Base-by-base conservation (phyloP, 257 asterid species). In the Solanum peruvianum region DNA sequence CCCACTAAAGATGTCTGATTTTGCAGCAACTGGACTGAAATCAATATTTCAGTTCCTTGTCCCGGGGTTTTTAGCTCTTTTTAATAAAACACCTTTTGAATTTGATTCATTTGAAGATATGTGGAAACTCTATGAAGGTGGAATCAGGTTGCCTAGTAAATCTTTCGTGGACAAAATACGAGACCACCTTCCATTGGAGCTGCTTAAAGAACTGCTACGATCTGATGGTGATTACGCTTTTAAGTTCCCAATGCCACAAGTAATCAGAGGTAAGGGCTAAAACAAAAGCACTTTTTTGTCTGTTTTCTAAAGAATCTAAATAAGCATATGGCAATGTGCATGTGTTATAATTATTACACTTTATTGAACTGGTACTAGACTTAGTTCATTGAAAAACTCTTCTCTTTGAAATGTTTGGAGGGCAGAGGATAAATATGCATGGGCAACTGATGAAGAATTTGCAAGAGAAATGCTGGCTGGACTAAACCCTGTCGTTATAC, bases 401-500 rank as follows among this genome's bases (percentile, higher is more conserved):
- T 72, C 49, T 35, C 29, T 35, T 72, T 37, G 16, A 72, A 72
- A 52, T 85, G 42, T 9, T 77, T 85, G 56, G 77, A 45, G 3
- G 80, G 21, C 89, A 94, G 96, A 87, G 82, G 93, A 91, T 82
- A 91, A 85, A 84, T 83, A 92, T 76, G 95, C 98, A 1, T 94
- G 98, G 98, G 92, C 93, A 64, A 93, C 93, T 7, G 96, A 94
- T 88, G 98, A 93, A 86, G 98, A 94, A 82, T 93, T 94, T 85
- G 92, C 93, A 6, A 88, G 94, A 69, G 98, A 94, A 85, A 94
- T 93, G 96, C 45, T 94, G 47, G 96, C 95, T 1, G 98, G 96
- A 86, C 73, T 92, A 76, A 93, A 94, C 90, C 98, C 98, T 9
- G 88, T 93, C 15, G 84, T 90, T 23, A 93, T 94, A 75, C 85